Base-by-base conservation (phyloP, 2,329 filamentous ascomycete species). In the Dryadomyces quercus-mongolicae region DNA sequence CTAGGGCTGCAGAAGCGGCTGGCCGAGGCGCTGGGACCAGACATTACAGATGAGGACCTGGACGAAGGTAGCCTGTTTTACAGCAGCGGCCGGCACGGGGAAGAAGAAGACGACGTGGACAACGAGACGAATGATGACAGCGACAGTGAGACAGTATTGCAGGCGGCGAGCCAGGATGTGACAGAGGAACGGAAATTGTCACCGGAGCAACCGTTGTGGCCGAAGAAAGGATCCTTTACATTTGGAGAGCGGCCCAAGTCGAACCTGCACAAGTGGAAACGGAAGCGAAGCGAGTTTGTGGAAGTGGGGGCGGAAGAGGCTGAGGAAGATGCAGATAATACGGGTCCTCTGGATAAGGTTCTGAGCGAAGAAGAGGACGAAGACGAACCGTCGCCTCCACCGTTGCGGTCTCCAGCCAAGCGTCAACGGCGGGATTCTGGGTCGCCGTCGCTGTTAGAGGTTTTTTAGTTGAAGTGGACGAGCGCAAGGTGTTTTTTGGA, bases 1-100 rank as follows among this genome's bases (percentile, higher is more conserved):
- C 61, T 78, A 0, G 78, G 77, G 4, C 68, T 82, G 7, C 73
- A 74, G 56, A 77, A 81, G 62, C 72, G 78, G 6, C 67, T 82
- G 0, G 76, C 75, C 43, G 71, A 71, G 57, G 78, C 75, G 3
- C 65, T 82, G 0, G 77, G 78, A 8, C 63, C 66, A 18, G 75
- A 78, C 3, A 59, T 80, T 13, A 73, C 77, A 4, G 76, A 76
- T 21, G 62, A 62, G 6, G 50, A 63, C 56, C 18, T 57, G 44
- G 18, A 49, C 22, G 43, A 52, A 12, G 16, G 38, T 20, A 25
- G 21, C 13, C 34, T 18, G 8, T 44, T 44, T 31, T 18, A 9
- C 42, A n/a, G 25, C 25, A 31, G 25, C 25, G 25, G 25, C 4
- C 25, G 25, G 25, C 25, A 31, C 25, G 25, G 8, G 25, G 25